Conservation (phyloP, 257 asterid species). For the Ocimum tenuiflorum region DNA sequence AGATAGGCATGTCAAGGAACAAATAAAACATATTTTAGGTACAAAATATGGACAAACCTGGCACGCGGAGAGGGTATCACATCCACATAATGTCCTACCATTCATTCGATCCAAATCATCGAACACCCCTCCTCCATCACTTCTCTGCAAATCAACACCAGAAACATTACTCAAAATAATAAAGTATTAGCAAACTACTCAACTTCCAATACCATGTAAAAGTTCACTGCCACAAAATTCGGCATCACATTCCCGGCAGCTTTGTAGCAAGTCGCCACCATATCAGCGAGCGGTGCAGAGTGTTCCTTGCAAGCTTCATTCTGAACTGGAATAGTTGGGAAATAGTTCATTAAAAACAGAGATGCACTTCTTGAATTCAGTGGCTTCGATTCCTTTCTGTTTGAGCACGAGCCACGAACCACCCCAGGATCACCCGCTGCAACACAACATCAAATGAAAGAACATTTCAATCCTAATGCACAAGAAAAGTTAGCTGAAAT, state of each 20-base stretch:
- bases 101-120: constrained; percentile 81
- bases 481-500: background rate
- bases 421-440: constrained; percentile 97
- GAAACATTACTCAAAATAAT: constrained; percentile 7
- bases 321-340: constrained; percentile 87
- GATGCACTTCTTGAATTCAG: constrained; percentile 72
- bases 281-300: constrained; percentile 60
- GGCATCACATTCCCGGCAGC: constrained; percentile 83
- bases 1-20: no score
- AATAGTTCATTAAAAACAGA: constrained; percentile 72
- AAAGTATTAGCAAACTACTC: background rate
- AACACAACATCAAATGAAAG: constrained; percentile 20
- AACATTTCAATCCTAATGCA: constrained; percentile 20
- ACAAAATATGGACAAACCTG: constrained; percentile 49
- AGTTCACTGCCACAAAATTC: constrained; percentile 84
- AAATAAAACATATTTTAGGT: background rate
- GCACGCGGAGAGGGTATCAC: constrained; percentile 65
- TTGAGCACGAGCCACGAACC: constrained; percentile 64
- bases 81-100: constrained; percentile 87
- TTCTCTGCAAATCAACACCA: constrained; percentile 58
- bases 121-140: constrained; percentile 96
- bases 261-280: constrained; percentile 64
- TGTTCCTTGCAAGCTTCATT: constrained; percentile 89
- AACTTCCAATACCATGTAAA: constrained; percentile 75
- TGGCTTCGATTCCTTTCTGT: constrained; percentile 84